phyloP scores from a whole-genome alignment of 352 stramenopile species.

The Pythium vanterpoolii region DNA sequence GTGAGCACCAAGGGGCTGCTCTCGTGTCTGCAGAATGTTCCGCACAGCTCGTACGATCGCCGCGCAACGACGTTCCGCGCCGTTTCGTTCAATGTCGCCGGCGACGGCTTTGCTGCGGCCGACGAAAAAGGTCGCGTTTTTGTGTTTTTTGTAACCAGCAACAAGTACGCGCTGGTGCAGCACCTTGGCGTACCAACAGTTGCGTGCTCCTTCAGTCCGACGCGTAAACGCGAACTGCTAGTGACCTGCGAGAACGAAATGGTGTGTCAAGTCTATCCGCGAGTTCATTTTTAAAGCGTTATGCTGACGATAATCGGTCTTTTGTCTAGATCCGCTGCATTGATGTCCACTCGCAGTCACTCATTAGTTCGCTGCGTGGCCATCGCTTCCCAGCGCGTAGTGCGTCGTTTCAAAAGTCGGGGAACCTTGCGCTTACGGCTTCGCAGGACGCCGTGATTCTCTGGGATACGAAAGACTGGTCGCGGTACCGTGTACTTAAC shows the following conservation, averaged over 20 bases:
- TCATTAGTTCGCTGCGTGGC: slow-evolving; percentile 77
- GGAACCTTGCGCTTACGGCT: slow-evolving; percentile 66
- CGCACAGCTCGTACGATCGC: slow-evolving; percentile 58
- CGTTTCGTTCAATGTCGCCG: slow-evolving; percentile 64
- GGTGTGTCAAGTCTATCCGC: slow-evolving; percentile 24
- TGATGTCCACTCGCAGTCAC: slow-evolving; percentile 64
- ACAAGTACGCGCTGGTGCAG: slow-evolving; percentile 72
- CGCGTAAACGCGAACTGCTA: slow-evolving; percentile 66
- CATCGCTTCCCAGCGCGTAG: slow-evolving; percentile 52
- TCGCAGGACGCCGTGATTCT: slow-evolving; percentile 79
- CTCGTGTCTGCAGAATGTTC: slow-evolving; percentile 64
- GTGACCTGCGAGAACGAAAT: slow-evolving; percentile 83
- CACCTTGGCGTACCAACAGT: slow-evolving; percentile 58
- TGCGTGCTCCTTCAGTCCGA: slow-evolving; percentile 68
- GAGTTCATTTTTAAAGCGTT: background rate
- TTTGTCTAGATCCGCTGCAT: slow-evolving; percentile 54
- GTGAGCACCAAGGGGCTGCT: slow-evolving; percentile 69
- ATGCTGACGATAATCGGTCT: background rate
- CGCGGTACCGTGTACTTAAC: slow-evolving; percentile 74
- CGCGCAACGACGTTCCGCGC: slow-evolving; percentile 44
- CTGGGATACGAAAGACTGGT: slow-evolving; percentile 86
- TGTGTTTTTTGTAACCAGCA: slow-evolving; percentile 70
- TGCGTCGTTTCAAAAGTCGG: slow-evolving; percentile 69
- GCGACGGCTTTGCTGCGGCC: slow-evolving; percentile 59
- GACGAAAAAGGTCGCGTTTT: slow-evolving; percentile 82